Conservation (phyloP, 2,329 filamentous ascomycete genomes). For the Chrysoporthe cubensis region DNA sequence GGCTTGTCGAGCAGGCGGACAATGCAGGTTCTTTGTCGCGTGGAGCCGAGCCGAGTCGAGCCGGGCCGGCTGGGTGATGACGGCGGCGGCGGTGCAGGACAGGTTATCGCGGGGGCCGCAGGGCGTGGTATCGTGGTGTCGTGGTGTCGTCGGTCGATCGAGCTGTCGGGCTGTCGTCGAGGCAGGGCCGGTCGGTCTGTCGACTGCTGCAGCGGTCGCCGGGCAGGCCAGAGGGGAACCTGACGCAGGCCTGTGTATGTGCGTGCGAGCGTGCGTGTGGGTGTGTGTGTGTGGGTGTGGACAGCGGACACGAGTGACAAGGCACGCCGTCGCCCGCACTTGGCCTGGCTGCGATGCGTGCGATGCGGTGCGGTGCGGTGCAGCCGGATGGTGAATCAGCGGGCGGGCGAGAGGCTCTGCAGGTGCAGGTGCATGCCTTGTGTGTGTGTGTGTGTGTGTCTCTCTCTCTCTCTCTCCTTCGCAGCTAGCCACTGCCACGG, state of each 20-base stretch:
- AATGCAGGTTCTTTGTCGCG: slow-evolving; percentile 1
- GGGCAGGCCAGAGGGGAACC: too few relatives aligned
- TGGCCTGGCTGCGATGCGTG: neutral
- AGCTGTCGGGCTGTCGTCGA: too few relatives aligned
- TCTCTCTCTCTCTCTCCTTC: neutral
- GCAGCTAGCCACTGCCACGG: too few relatives aligned
- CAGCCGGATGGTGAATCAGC: neutral
- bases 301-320: too few relatives aligned
- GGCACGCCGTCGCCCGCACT: too few relatives aligned
- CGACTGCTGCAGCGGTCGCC: too few relatives aligned
- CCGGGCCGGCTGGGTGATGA: neutral
- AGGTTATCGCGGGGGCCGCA: neutral
- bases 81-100: neutral
- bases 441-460: neutral
- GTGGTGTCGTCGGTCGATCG: too few relatives aligned
- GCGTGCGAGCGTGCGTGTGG: too few relatives aligned
- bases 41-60: neutral
- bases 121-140: neutral
- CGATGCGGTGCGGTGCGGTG: too few relatives aligned
- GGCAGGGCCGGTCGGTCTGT: too few relatives aligned
- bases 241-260: too few relatives aligned
- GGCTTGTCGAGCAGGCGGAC: neutral
- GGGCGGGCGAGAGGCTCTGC: neutral
- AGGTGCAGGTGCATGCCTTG: neutral
- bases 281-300: too few relatives aligned